These are phyloP conservation scores for Daldinia concentrica DNA, from an alignment of 495 filamentous ascomycete species.

Conservation along the genomic window DNA sequence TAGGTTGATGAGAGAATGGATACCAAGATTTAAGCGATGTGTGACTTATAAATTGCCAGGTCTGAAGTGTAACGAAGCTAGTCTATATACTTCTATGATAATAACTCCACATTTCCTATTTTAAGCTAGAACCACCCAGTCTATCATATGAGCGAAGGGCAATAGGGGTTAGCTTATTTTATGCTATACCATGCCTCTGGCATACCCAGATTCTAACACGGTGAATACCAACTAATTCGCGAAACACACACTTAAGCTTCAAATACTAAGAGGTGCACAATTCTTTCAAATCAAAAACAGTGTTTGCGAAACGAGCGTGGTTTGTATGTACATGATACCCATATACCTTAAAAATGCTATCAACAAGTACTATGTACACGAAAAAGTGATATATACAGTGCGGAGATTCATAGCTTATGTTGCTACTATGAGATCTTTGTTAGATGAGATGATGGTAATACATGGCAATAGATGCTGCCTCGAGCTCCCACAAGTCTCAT, in stretches of 20 bases:
- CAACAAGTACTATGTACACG: constrained; percentile 29
- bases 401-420: constrained; percentile 6
- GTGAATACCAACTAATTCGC: neutral
- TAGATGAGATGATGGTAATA: neutral
- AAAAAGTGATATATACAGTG: constrained; percentile 32
- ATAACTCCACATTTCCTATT: too few relatives aligned
- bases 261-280: neutral
- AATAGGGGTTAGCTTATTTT: neutral
- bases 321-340: constrained; percentile 32
- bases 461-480: neutral
- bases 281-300: neutral
- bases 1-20: neutral
- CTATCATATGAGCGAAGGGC: neutral
- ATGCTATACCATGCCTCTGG: neutral
- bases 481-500: neutral
- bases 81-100: too few relatives aligned
- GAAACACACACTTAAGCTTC: neutral
- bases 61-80: too few relatives aligned
- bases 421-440: constrained; percentile 7
- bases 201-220: neutral
- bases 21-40: neutral
- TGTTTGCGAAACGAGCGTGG: constrained; percentile 15
- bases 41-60: neutral
- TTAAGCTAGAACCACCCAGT: neutral
- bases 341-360: constrained; percentile 28